Evolutionary conservation across 2,329 filamentous ascomycete genomes (phyloP), one percentile per base, ranked within the genome.

Genomic region (Fusarium sp.): DNA sequence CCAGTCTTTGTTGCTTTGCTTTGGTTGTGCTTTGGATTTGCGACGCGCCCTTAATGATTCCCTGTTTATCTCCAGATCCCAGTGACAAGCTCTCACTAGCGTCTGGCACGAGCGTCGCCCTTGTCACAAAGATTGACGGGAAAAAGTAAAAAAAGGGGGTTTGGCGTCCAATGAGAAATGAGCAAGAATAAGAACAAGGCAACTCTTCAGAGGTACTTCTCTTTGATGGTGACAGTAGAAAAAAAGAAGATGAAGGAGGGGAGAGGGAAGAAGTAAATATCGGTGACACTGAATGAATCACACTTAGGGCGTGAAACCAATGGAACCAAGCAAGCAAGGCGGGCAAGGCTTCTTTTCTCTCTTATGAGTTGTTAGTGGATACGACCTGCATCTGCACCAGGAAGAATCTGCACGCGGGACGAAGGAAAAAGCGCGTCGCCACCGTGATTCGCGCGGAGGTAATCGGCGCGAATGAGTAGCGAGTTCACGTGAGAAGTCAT

Each of bases 401-500:
- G 60, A 56, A 57, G 57, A 54, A 56, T 69, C 64, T 66, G 69
- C 69, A 71, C 69, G 69, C 52, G 61, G 58, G 41, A 54, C 14
- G 40, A 57, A 42, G 50, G 53, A 58, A 70, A 70, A 70, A 63
- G 55, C 70, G 70, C 70, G 70, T 73, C 50, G 70, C 70, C 70
- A 73, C 69, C 67, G 68, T 65, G 64, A 67, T 70, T 63, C 60
- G 57, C 48, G 58, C 55, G 67, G 70, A 62, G 67, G 41, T 44
- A 61, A 52, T 68, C 69, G 73, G 77, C 80, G 79, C 80, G 80
- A 80, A 60, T 60, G 55, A 71, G 73, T 76, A 78, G 74, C 80
- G 80, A 77, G 65, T 53, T 79, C 80, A 82, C 80, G 80, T 82
- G 80, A 79, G 67, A 20, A 40, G 12, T 3, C 37, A 33, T 42